These are phyloP conservation scores for Mycena filopes DNA, from an alignment of 768 basidiomycete genomes.

Conservation along the genomic window DNA sequence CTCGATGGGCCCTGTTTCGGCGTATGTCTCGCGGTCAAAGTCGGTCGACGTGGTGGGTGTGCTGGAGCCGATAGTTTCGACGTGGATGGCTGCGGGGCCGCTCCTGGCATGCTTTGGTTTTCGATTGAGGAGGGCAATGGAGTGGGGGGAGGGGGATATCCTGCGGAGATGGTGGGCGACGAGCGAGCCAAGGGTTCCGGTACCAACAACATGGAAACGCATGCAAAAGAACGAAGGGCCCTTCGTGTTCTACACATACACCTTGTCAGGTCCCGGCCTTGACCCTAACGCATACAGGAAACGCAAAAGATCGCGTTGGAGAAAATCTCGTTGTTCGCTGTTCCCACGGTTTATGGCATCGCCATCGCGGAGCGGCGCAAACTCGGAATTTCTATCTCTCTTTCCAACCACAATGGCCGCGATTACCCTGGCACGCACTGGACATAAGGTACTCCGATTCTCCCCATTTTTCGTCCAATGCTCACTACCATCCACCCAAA, in stretches of 20 bases:
- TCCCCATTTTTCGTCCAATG: not conserved
- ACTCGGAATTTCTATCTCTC: not conserved
- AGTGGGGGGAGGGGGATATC: conserved; percentile 58
- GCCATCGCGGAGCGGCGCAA: no score
- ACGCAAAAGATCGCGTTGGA: no score
- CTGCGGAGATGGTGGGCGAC: conserved; percentile 83
- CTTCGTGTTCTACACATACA: not conserved
- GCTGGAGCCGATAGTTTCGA: conserved; percentile 61
- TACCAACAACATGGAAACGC: conserved; percentile 81
- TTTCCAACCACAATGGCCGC: conserved; percentile 54
- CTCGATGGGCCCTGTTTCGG: conserved; percentile 57
- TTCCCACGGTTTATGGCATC: no score
- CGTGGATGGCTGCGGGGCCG: conserved; percentile 50
- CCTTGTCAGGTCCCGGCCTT: no score
- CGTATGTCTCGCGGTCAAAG: conserved; percentile 63
- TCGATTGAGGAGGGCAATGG: conserved; percentile 79
- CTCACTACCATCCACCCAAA: conserved; percentile 37
- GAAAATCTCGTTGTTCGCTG: no score
- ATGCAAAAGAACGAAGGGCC: conserved; percentile 45
- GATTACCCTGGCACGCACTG: conserved; percentile 67
- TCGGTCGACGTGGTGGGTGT: conserved; percentile 48
- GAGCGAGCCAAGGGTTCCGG: conserved; percentile 87
- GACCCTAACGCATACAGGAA: no score
- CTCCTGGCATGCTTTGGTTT: conserved; percentile 49
- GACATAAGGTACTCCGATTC: conserved; percentile 57